Evolutionary conservation across 2,329 filamentous ascomycete genomes (phyloP).

Genomic region (Cladosporium sp.): DNA sequence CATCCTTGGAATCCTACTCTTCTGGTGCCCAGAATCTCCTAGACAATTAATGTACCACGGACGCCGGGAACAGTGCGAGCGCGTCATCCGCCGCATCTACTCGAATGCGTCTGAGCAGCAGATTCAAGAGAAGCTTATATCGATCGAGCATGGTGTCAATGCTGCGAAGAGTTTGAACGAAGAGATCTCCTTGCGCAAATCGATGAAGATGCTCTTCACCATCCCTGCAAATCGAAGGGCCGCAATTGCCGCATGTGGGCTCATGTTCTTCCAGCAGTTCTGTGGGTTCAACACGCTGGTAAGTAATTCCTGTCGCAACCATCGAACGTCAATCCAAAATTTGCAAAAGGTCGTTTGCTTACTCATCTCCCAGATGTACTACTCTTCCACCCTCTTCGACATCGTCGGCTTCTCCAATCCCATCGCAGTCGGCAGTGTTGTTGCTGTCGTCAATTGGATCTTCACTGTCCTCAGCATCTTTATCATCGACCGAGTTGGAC

Average conservation of each 20-base stretch:
- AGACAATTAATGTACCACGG: constrained; percentile 76
- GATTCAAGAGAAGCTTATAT: constrained; percentile 46
- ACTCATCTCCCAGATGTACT: constrained; percentile 34
- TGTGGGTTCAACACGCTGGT: constrained; percentile 65
- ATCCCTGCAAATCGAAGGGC: constrained; percentile 32
- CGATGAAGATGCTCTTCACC: background rate
- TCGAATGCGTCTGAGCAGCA: constrained; percentile 12
- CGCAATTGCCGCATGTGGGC: constrained; percentile 33
- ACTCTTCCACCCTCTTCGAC: constrained; percentile 33
- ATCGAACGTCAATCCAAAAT: no score
- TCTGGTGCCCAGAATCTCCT: constrained; percentile 80
- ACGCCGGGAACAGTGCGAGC: constrained; percentile 54
- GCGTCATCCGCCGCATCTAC: constrained; percentile 51
- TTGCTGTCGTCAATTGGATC: constrained; percentile 76
- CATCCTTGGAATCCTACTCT: constrained; percentile 64
- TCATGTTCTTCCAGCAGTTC: constrained; percentile 38
- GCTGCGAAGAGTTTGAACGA: constrained; percentile 59
- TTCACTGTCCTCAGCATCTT: constrained; percentile 70
- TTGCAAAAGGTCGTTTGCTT: background rate
- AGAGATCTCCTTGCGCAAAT: constrained; percentile 31
- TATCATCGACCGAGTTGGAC: constrained; percentile 73
- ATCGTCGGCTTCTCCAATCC: constrained; percentile 73
- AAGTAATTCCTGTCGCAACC: constrained; percentile 53
- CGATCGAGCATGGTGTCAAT: constrained; percentile 63
- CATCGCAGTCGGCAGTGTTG: constrained; percentile 72